Evolutionary conservation across 768 basidiomycete genomes (phyloP).

Genomic region (Psilocybe subaeruginosa): DNA sequence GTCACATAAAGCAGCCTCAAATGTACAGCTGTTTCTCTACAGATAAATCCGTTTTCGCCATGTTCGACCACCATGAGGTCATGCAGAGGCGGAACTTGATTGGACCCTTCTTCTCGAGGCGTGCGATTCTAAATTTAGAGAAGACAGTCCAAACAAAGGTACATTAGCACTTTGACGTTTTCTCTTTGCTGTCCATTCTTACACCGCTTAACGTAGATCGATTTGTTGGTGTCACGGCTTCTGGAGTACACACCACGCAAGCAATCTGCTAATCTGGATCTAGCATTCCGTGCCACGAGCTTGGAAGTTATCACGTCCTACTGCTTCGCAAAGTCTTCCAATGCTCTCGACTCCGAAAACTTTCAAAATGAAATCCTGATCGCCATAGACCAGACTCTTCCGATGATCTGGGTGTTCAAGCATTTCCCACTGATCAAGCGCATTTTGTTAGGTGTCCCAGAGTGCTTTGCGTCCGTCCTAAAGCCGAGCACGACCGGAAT

Average conservation of each 20-base stretch:
- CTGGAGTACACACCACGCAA: conserved; percentile 23
- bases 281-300: conserved; percentile 41
- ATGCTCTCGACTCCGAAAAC: conserved; percentile 29
- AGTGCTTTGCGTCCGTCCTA: conserved; percentile 34
- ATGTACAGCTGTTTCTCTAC: conserved; percentile 42
- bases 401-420: conserved; percentile 41
- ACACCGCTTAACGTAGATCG: conserved; percentile 26
- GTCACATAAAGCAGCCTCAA: conserved; percentile 36
- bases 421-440: conserved; percentile 36
- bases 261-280: conserved; percentile 34
- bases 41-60: conserved; percentile 38
- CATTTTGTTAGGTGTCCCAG: conserved; percentile 34
- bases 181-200: not conserved
- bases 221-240: conserved; percentile 32
- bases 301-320: conserved; percentile 44
- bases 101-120: conserved; percentile 42
- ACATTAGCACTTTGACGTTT: not conserved
- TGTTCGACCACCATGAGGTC: conserved; percentile 36
- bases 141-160: conserved; percentile 36
- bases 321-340: conserved; percentile 37
- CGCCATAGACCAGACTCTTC: conserved; percentile 38
- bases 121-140: conserved; percentile 41
- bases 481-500: conserved; percentile 38
- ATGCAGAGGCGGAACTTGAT: conserved; percentile 37
- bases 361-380: conserved; percentile 36